Evolutionary conservation across 2,329 filamentous ascomycete species (phyloP).

Genomic region (Fusarium hostae): DNA sequence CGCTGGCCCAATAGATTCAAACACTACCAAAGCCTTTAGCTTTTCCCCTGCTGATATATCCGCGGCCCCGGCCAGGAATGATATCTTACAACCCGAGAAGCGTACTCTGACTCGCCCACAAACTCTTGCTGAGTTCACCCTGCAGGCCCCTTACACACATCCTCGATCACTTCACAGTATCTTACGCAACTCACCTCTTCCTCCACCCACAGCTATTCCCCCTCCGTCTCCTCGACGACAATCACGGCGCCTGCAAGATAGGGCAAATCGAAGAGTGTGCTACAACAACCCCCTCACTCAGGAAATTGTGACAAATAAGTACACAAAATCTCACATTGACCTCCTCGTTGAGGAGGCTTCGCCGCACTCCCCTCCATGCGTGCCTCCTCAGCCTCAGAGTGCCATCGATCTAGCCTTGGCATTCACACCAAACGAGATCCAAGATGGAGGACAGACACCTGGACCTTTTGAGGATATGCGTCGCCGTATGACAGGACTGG

Average conservation of each 20-base stretch:
- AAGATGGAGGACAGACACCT: slow-evolving; percentile 70
- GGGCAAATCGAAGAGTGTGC: slow-evolving; percentile 65
- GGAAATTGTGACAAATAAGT: slow-evolving; percentile 71
- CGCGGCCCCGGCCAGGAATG: slow-evolving; percentile 4
- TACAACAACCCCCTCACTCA: slow-evolving; percentile 72
- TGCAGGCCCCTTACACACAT: slow-evolving; percentile 66
- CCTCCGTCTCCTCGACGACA: slow-evolving; percentile 65
- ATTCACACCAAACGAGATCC: slow-evolving; percentile 64
- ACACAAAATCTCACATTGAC: slow-evolving; percentile 72
- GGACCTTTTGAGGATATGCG: slow-evolving; percentile 73
- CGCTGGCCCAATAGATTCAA: slow-evolving; percentile 61
- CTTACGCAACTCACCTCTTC: slow-evolving; percentile 72
- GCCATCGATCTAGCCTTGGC: slow-evolving; percentile 62
- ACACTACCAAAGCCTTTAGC: slow-evolving; percentile 56
- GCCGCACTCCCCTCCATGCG: slow-evolving; percentile 54
- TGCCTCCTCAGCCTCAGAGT: slow-evolving; percentile 52
- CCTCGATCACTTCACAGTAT: slow-evolving; percentile 71
- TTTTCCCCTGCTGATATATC: slow-evolving; percentile 55
- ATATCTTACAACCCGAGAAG: slow-evolving; percentile 28
- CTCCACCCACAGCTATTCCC: slow-evolving; percentile 61
- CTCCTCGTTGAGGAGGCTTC: slow-evolving; percentile 68
- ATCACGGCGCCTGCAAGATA: slow-evolving; percentile 65
- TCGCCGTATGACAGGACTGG: slow-evolving; percentile 63
- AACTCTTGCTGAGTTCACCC: slow-evolving; percentile 23
- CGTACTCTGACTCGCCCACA: slow-evolving; percentile 25